Evolutionary conservation across 2,329 filamentous ascomycete species (phyloP), one percentile per base, ranked within the genome.

Genomic region (Botrytis porri): DNA sequence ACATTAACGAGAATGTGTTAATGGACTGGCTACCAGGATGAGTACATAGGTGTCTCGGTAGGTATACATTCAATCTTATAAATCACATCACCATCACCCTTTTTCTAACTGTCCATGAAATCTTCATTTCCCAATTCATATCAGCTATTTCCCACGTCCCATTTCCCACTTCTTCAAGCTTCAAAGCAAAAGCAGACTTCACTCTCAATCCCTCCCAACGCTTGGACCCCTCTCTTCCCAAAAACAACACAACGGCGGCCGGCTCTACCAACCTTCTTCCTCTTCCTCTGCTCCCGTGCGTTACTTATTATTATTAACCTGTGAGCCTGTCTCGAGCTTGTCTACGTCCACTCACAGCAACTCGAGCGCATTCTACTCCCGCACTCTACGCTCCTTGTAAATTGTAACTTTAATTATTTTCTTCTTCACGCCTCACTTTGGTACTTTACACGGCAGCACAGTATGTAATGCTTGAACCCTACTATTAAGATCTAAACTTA

Each of bases 391-490:
- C 41, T 43, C 25, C 39, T 43, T 63, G 29, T 66, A 39, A 62
- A 41, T 29, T n/a, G 48, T n/a, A 54, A n/a, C 48, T 54, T 14
- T 6, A 37, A 12, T 39, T 22, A 20, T 41, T 54, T 54, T 54
- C 45, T 54, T 54, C 39, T 35, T 67, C 62, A 20, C 35, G 25
- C 43, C 45, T 66, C n/a, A 64, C 20, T 64, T 32, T 25, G 22
- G 22, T 61, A 4, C 32, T 37, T 45, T 43, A 66, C 39, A 67
- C 62, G 32, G 29, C 70, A 62, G 25, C 39, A 69, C 70, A 62
- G 25, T 48, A 69, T 72, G 70, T 72, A 69, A 72, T 37, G 54
- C 59, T 59, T 69, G 39, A 72, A 69, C 39, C 32, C 32, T 67
- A 67, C 64, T n/a, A 61, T 60, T 61, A 70, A 69, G 57, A 70